phyloP scores from a whole-genome alignment of 805 yeast genomes.

The Ogataea philodendri region DNA sequence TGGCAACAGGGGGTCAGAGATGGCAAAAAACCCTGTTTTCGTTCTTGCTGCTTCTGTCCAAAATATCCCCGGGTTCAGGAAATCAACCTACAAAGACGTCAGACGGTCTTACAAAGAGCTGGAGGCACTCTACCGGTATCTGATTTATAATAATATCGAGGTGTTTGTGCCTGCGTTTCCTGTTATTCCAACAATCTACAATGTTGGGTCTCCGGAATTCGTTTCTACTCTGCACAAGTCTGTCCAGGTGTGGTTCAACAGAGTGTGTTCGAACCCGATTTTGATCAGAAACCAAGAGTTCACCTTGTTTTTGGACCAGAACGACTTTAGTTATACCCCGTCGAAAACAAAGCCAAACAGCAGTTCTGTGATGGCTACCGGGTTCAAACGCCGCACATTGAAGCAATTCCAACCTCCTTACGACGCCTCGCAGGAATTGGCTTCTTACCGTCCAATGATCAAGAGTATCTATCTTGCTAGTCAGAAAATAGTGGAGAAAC shows the following conservation, averaged over 20 bases:
- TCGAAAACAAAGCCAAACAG: slow-evolving; percentile 39
- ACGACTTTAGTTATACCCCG: slow-evolving; percentile 38
- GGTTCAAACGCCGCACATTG: slow-evolving; percentile 81
- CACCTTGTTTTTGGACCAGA: slow-evolving; percentile 56
- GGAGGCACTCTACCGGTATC: slow-evolving; percentile 68
- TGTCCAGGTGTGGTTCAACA: slow-evolving; percentile 84
- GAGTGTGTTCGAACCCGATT: slow-evolving; percentile 73
- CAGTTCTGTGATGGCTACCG: slow-evolving; percentile 65
- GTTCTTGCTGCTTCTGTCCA: slow-evolving; percentile 57
- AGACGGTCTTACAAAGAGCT: slow-evolving; percentile 82
- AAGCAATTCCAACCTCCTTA: slow-evolving; percentile 91
- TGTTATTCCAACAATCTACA: slow-evolving; percentile 67
- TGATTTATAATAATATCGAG: slow-evolving; percentile 81
- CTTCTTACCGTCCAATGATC: slow-evolving; percentile 82
- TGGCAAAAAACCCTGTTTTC: slow-evolving; percentile 74
- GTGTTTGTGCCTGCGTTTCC: slow-evolving; percentile 93
- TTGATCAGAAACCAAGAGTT: slow-evolving; percentile 84
- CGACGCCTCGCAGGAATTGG: slow-evolving; percentile 78
- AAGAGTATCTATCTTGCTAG: slow-evolving; percentile 67
- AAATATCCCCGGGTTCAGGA: slow-evolving; percentile 75
- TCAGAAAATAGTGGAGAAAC: slow-evolving; percentile 48
- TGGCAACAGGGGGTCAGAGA: slow-evolving; percentile 58
- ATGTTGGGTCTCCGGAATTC: slow-evolving; percentile 83
- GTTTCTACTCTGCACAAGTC: slow-evolving; percentile 49
- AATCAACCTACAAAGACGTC: slow-evolving; percentile 63